Conservation (phyloP, 2,329 filamentous ascomycete species). For the Alternaria sp. region DNA sequence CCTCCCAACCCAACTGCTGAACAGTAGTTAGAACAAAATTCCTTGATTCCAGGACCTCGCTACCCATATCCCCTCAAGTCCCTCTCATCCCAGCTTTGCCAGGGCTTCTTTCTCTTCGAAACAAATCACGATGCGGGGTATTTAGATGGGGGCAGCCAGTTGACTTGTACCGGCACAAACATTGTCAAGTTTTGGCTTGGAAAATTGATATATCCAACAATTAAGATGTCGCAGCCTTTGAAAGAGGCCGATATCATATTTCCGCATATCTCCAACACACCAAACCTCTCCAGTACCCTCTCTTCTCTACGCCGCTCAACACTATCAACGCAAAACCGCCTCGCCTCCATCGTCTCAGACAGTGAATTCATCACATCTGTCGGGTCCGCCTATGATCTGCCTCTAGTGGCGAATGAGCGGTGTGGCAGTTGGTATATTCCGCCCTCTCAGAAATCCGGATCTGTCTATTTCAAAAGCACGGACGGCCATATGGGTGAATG, state of each 20-base stretch:
- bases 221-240: conserved; percentile 39
- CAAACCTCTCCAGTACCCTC: conserved; percentile 71
- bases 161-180: neutral
- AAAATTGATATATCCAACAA: neutral
- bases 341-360: conserved; percentile 80
- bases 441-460: conserved; percentile 70
- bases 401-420: conserved; percentile 89
- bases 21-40: neutral
- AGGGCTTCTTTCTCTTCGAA: neutral
- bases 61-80: neutral
- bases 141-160: neutral
- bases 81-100: neutral
- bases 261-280: conserved; percentile 66
- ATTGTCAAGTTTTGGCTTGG: neutral
- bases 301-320: conserved; percentile 78
- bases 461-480: conserved; percentile 97
- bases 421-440: conserved; percentile 96
- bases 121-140: conserved; percentile 13
- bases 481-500: conserved; percentile 93
- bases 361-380: conserved; percentile 76
- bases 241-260: conserved; percentile 60
- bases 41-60: neutral
- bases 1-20: neutral
- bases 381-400: conserved; percentile 65
- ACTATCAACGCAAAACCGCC: conserved; percentile 81